Percentiles rank a stretch among this genome's conserved stretches.
Evolutionary conservation across 2,329 filamentous ascomycete genomes (phyloP).

Genomic region (Bipolaris bicolor): DNA sequence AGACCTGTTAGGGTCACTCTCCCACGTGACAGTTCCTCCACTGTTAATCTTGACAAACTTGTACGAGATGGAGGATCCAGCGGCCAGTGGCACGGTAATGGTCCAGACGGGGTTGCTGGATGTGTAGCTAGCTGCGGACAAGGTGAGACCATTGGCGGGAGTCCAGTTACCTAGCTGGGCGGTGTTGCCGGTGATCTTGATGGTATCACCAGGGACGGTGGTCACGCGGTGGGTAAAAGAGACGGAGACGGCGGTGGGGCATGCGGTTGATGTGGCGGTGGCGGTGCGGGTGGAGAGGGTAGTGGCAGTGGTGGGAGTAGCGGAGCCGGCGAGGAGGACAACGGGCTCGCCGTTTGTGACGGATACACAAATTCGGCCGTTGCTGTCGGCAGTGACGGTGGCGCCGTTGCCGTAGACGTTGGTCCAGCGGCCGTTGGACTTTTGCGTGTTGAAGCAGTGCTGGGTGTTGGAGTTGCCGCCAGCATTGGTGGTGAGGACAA

Average conservation of each 20-base stretch:
- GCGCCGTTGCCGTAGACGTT: conserved; percentile 49
- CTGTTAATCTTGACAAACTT: conserved; percentile 56
- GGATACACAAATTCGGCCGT: conserved; percentile 52
- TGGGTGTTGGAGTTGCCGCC: conserved; percentile 49
- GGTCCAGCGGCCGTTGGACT: conserved; percentile 50
- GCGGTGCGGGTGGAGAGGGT: conserved; percentile 19
- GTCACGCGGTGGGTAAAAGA: conserved; percentile 55
- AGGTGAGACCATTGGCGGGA: conserved; percentile 45
- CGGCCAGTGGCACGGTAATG: conserved; percentile 49
- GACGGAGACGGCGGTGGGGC: conserved; percentile 44
- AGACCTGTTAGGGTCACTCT: conserved; percentile 53
- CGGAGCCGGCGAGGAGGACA: conserved; percentile 43
- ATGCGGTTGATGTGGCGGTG: conserved; percentile 20
- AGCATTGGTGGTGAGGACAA: conserved; percentile 56
- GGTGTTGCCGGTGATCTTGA: conserved; percentile 55
- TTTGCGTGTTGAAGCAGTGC: conserved; percentile 54
- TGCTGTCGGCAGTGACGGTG: conserved; percentile 49
- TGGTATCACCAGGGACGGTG: conserved; percentile 57
- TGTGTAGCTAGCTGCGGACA: conserved; percentile 55
- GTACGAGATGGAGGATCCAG: conserved; percentile 53
- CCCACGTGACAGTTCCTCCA: conserved; percentile 54
- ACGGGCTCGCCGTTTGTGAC: conserved; percentile 54
- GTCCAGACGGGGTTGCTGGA: conserved; percentile 55
- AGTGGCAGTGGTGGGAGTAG: conserved; percentile 19
- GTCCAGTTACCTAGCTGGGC: conserved; percentile 55